Conservation (phyloP, 2,329 filamentous ascomycete genomes). For the Aureobasidium sp. region DNA sequence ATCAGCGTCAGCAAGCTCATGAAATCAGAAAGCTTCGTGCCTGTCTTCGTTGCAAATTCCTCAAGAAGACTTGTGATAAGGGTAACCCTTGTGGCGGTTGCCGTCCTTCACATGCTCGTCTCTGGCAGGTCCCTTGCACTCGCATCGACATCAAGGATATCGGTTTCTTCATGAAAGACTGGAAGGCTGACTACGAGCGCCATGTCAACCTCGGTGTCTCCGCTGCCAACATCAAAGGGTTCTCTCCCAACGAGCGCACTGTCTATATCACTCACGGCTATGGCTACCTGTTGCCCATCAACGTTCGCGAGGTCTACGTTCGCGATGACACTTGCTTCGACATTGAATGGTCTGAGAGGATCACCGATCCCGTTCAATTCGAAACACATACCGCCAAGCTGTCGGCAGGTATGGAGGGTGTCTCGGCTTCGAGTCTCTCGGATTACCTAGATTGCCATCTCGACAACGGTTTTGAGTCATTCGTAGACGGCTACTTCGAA, state of each 20-base stretch:
- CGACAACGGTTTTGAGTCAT: constrained; percentile 83
- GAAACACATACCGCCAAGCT: constrained; percentile 82
- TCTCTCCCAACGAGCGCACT: constrained; percentile 53
- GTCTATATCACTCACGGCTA: constrained; percentile 96
- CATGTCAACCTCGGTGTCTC: constrained; percentile 82
- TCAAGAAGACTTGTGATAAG: constrained; percentile 99
- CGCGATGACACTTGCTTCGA: constrained; percentile 88
- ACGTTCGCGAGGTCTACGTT: constrained; percentile 88
- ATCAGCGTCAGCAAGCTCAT: constrained; percentile 92
- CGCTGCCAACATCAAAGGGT: constrained; percentile 90
- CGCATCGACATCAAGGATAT: constrained; percentile 99
- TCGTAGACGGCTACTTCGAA: constrained; percentile 93
- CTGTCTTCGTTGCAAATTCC: constrained; percentile 92
- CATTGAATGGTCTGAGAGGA: constrained; percentile 86
- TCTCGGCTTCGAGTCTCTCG: constrained; percentile 71
- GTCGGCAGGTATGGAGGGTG: constrained; percentile 81
- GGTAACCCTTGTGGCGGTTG: constrained; percentile 93
- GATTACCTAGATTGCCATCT: constrained; percentile 96
- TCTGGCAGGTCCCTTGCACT: constrained; percentile 97
- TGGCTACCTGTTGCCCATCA: constrained; percentile 84
- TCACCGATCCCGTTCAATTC: constrained; percentile 69
- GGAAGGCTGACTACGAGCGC: constrained; percentile 93
- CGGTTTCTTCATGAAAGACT: constrained; percentile 98
- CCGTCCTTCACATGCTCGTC: constrained; percentile 86
- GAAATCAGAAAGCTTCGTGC: constrained; percentile 93